Conservation (phyloP, 176 grass and related monocot species). For the Bothriochloa decipiens region DNA sequence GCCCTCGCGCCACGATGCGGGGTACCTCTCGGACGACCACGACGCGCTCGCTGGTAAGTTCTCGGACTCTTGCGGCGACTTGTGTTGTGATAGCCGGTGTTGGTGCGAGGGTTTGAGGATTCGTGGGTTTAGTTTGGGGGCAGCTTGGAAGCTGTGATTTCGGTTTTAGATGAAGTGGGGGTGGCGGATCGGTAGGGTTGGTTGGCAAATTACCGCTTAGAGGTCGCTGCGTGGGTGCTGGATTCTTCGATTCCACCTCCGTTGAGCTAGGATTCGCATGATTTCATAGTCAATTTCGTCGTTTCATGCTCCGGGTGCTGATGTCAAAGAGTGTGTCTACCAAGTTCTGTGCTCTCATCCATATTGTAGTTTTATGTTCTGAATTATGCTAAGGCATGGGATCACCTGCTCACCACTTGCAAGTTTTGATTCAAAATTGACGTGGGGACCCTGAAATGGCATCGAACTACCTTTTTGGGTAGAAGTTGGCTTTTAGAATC, state of each 20-base stretch:
- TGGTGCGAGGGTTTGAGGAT: slow-evolving; percentile 12
- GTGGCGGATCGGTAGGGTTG: slow-evolving; percentile 22
- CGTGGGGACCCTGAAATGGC: not conserved
- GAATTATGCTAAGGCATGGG: slow-evolving; percentile 2
- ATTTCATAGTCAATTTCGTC: slow-evolving; percentile 31
- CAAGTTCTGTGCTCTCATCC: not conserved
- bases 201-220: not conserved
- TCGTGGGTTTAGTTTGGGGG: slow-evolving; percentile 24
- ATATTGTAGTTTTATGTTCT: not conserved
- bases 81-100: not conserved
- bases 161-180: not conserved
- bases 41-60: slow-evolving; percentile 51
- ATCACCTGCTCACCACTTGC: not conserved
- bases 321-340: not conserved
- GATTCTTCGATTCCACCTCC: not conserved
- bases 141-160: not conserved
- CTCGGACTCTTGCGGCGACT: not conserved
- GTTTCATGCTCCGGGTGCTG: not conserved
- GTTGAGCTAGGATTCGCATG: slow-evolving; percentile 11
- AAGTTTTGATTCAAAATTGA: slow-evolving; percentile 2
- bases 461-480: not conserved
- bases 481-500: not conserved
- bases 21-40: slow-evolving; percentile 52
- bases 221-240: not conserved
- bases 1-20: slow-evolving; percentile 27